Evolutionary conservation across 148 eudicot genomes (phyloP), one percentile per base, ranked within the genome.

Genomic region (Spergularia marina): DNA sequence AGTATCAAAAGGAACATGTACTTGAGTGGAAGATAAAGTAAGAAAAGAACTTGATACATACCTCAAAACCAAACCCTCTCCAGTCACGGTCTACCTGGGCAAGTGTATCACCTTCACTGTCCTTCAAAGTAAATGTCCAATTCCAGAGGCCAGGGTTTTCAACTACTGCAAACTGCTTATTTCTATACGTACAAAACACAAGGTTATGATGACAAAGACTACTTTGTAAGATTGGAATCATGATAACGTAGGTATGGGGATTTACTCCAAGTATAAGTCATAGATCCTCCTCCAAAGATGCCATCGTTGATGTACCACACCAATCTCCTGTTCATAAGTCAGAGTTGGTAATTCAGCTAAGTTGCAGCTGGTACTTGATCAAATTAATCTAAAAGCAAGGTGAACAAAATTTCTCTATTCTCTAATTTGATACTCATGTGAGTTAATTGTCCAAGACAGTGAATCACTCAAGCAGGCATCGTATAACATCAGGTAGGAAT

Each of bases 31-130:
- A 7, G 30, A 7, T 25, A 13, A 53, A 6, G 9, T 44, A 18
- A 49, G 21, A 63, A 40, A 16, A 64, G 49, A 54, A 71, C 25
- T 39, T 69, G 40, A 81, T 54, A 39, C 49, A 74, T 74, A 95
- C 99, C 99, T 95, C 98, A 79, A 92, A 92, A 77, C 99, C 99
- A 77, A 95, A 89, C 34, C 99, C 99, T 76, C 99, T 92, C 92
- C 94, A 95, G 73, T 95, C 93, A 79, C 99, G 99, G 86, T 95
- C 97, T 53, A 95, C 83, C 78, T 95, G 86, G 55, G 96, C 99
- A 79, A 95, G 87, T 77, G 87, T 92, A 51, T 89, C 75, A 68
- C 94, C 96, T 65, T 92, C 86, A 71, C 77, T 77, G 75, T 87
- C 98, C 87, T 95, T 90, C 87, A 95, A 85, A 70, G 97, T 90